Conservation (phyloP, 2,329 filamentous ascomycete species). For the Venturiaceae sp. region DNA sequence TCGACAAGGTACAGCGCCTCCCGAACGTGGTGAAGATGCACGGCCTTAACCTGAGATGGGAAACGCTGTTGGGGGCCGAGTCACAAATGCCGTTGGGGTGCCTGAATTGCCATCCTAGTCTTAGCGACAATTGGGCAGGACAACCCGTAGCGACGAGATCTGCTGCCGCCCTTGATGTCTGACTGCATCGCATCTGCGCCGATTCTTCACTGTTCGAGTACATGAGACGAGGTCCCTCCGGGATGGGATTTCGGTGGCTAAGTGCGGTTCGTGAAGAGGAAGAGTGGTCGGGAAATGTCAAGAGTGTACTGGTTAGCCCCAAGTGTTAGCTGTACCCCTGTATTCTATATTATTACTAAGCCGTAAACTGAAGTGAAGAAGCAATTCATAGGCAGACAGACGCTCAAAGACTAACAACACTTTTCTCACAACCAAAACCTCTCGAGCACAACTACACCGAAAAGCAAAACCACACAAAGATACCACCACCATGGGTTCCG, state of each 20-base stretch:
- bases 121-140: no score
- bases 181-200: background rate
- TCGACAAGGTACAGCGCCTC: background rate
- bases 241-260: no score
- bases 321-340: no score
- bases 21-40: background rate
- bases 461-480: background rate
- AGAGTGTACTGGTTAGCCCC: no score
- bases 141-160: background rate
- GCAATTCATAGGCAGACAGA: no score
- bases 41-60: background rate
- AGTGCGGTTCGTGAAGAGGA: no score
- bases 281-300: no score
- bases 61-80: background rate
- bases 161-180: background rate
- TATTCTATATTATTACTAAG: no score
- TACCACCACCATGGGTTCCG: slow-evolving; percentile 55
- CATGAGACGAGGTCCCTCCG: background rate
- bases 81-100: background rate
- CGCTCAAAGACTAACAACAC: background rate
- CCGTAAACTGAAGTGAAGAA: no score
- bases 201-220: background rate
- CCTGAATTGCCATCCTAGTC: no score
- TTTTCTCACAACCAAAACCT: background rate
- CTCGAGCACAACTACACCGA: background rate